Evolutionary conservation across 1,284 basidiomycete species (phyloP).

Genomic region (Xerocomus nothofagi): DNA sequence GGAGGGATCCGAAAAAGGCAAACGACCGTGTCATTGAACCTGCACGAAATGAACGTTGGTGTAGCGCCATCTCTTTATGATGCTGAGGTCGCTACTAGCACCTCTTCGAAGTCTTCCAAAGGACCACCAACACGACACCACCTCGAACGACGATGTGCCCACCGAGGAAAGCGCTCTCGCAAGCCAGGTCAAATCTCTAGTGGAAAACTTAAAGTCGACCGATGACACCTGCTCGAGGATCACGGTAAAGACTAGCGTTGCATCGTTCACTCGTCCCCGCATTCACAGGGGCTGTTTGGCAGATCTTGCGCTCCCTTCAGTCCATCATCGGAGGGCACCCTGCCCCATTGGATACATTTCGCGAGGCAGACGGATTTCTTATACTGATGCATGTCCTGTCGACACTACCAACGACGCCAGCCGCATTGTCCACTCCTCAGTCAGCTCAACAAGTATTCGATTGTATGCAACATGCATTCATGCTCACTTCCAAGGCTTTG

Average conservation of each 20-base stretch:
- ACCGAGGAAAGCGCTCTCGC: conserved; percentile 2
- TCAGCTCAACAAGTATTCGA: conserved; percentile 49
- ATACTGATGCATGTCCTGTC: conserved; percentile 70
- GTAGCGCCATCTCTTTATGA: conserved; percentile 3
- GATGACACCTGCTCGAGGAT: conserved; percentile 20
- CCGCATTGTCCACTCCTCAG: conserved; percentile 40
- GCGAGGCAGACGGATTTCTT: conserved; percentile 77
- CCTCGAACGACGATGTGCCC: conserved; percentile 1
- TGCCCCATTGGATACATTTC: conserved; percentile 70
- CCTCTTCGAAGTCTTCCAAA: conserved; percentile 32
- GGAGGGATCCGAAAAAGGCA: not conserved
- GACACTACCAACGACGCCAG: conserved; percentile 40
- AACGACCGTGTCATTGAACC: too few species aligned
- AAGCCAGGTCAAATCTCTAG: conserved; percentile 13
- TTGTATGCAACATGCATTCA: conserved; percentile 57
- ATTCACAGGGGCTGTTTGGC: conserved; percentile 4
- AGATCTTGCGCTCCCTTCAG: conserved; percentile 64
- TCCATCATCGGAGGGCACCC: conserved; percentile 59
- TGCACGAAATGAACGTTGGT: conserved; percentile 16
- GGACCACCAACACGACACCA: conserved; percentile 13
- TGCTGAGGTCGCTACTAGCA: conserved; percentile 31
- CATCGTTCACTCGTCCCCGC: not conserved
- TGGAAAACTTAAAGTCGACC: conserved; percentile 29
- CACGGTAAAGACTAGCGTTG: conserved; percentile 17
- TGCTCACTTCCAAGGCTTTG: conserved; percentile 64